These are phyloP conservation scores for Eucalyptus marginata DNA, from an alignment of 345 rosid species.

Conservation along the genomic window DNA sequence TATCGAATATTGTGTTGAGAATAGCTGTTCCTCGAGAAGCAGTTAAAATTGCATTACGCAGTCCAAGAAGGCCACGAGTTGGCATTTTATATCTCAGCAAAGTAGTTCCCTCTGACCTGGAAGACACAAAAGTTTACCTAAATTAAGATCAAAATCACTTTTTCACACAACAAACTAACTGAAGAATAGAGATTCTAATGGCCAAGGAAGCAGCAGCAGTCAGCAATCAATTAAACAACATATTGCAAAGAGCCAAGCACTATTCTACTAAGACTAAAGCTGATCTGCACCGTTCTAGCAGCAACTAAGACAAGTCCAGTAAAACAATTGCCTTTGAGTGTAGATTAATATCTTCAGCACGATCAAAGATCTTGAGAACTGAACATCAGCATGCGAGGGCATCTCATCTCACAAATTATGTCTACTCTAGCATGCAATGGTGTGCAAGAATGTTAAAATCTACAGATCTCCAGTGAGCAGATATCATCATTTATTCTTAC, in stretches of 20 bases:
- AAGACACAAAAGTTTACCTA: neutral
- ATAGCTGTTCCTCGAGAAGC: conserved; percentile 97
- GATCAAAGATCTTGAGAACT: neutral
- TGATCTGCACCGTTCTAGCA: neutral
- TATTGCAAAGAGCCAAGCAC: neutral
- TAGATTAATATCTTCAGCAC: neutral
- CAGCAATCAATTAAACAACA: neutral
- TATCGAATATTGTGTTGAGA: conserved; percentile 81
- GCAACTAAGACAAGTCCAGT: neutral
- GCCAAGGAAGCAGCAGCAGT: neutral
- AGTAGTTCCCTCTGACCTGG: conserved; percentile 83
- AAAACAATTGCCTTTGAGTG: neutral
- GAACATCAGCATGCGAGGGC: neutral
- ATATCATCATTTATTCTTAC: neutral
- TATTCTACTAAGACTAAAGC: neutral
- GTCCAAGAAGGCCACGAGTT: conserved; percentile 95
- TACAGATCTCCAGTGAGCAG: neutral
- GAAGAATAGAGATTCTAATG: neutral
- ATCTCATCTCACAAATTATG: neutral
- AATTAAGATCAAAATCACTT: neutral
- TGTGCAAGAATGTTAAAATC: neutral
- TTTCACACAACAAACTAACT: neutral
- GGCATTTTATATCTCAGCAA: conserved; percentile 80
- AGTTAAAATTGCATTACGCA: conserved; percentile 93
- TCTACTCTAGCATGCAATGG: neutral